Conservation (phyloP, 192 early-diverging fungal genomes). For the Umbelopsis sp. region DNA sequence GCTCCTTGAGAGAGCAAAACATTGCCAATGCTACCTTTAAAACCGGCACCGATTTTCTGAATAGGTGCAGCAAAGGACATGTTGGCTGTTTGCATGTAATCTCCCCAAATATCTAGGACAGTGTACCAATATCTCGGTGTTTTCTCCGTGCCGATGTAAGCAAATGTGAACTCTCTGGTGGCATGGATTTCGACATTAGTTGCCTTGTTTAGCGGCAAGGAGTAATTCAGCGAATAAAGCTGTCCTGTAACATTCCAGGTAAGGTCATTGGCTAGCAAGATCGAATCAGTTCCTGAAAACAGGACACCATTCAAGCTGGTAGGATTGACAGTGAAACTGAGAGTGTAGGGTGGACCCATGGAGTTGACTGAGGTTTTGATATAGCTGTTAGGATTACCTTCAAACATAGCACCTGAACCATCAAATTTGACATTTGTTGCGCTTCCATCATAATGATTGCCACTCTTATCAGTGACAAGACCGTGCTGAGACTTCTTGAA, state of each 20-base stretch:
- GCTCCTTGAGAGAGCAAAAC: not conserved
- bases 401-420: not conserved
- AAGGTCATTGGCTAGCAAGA: not conserved
- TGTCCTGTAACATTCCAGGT: constrained; percentile 13
- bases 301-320: not conserved
- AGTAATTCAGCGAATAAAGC: not conserved
- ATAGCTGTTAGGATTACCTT: not conserved
- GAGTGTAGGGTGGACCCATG: constrained; percentile 20
- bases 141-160: not conserved
- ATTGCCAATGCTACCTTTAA: not conserved
- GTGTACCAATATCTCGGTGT: constrained; percentile 19
- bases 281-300: constrained; percentile 4
- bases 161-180: constrained; percentile 5
- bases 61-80: constrained; percentile 17
- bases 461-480: not conserved
- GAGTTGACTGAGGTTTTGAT: not conserved
- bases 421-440: not conserved
- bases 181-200: constrained; percentile 16
- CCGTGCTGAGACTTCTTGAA: not conserved
- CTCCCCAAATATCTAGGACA: constrained; percentile 18
- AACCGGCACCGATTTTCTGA: constrained; percentile 3
- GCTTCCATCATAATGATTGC: constrained; percentile 6
- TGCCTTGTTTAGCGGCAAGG: constrained; percentile 14
- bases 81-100: constrained; percentile 18
- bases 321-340: constrained; percentile 4